These are phyloP conservation scores for Yamadazyma nakazawae DNA, from an alignment of 805 yeast species.

Conservation along the genomic window DNA sequence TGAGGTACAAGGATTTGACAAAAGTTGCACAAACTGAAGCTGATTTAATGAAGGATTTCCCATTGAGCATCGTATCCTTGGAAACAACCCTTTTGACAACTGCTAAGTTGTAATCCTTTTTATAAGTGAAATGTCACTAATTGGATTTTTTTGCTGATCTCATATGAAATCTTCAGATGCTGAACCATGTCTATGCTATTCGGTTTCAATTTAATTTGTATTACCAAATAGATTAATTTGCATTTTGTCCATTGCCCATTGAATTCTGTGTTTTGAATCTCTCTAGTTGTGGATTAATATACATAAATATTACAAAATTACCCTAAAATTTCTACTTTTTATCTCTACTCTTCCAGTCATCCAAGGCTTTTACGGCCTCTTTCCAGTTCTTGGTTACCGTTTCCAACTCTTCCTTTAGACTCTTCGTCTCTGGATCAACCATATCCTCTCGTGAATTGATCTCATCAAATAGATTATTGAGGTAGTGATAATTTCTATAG, in stretches of 20 bases:
- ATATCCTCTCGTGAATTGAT: slow-evolving; percentile 8
- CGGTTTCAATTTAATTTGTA: neutral
- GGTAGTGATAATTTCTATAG: slow-evolving; percentile 33
- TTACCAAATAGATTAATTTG: neutral
- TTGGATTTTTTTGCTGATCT: neutral
- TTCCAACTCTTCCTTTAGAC: slow-evolving; percentile 30
- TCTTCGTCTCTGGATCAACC: slow-evolving; percentile 5
- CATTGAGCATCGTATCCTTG: slow-evolving; percentile 25
- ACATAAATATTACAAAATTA: neutral
- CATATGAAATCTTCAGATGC: neutral
- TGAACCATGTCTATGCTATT: neutral
- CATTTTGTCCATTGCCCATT: neutral
- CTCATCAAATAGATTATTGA: slow-evolving; percentile 16
- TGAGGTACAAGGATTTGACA: slow-evolving; percentile 17
- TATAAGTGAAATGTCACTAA: neutral
- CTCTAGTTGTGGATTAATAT: neutral
- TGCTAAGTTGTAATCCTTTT: neutral
- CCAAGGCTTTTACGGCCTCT: slow-evolving; percentile 37
- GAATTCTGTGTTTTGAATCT: neutral
- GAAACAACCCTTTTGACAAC: slow-evolving; percentile 27
- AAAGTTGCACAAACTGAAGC: slow-evolving; percentile 7
- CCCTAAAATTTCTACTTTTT: neutral
- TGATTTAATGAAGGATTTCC: slow-evolving; percentile 28
- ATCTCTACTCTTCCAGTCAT: slow-evolving; percentile 30
- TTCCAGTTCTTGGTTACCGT: slow-evolving; percentile 34